Base-by-base conservation (phyloP, 495 filamentous ascomycete species). In the Parathielavia hyrcaniae region DNA sequence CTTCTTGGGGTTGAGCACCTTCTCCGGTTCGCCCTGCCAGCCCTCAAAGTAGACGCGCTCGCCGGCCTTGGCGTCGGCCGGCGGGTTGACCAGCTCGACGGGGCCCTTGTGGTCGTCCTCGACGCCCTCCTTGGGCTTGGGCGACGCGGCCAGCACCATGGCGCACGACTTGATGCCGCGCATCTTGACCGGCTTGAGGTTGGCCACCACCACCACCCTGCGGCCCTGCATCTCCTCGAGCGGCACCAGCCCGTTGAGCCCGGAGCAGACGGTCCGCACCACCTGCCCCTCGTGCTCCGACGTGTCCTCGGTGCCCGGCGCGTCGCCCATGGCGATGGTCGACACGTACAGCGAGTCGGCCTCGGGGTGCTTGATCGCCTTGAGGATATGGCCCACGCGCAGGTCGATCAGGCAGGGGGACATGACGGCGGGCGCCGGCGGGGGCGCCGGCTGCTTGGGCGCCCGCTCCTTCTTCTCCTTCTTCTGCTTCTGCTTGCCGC, bases 111-210 rank as follows among this genome's bases (percentile, higher is more conserved):
- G 91, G 55, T 85, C 80, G 66, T 95, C 91, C 44, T 78, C 87
- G 61, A 83, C 87, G 26, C 89, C 92, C 65, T 91, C 88, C 65
- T 77, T 77, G 35, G 87, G 73, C 49, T 81, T 75, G 13, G 92
- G 93, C 13, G 91, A 97, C 16, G 93, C 93, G 16, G 95, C 95
- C 26, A 98, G 79, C 13, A 98, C 93, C 95, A 98, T 97, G 56
- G 93, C 93, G 38, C 77, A 81, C 48, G 88, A 93, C 77, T 96
- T 96, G 75, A 98, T 88, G 56, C 95, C 92, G 39, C 95, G 86
- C 93, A 98, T 97, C 65, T 92, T 97, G 62, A 96, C 93, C 12
- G 93, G 93, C 81, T 98, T 98, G 64, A 98, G 79, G 72, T 98
- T 98, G 78, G 90, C 95, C 22, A 98, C 91, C 12, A 89, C 87